Evolutionary conservation across 345 rosid species (phyloP).

Genomic region (Excoecaria agallocha): DNA sequence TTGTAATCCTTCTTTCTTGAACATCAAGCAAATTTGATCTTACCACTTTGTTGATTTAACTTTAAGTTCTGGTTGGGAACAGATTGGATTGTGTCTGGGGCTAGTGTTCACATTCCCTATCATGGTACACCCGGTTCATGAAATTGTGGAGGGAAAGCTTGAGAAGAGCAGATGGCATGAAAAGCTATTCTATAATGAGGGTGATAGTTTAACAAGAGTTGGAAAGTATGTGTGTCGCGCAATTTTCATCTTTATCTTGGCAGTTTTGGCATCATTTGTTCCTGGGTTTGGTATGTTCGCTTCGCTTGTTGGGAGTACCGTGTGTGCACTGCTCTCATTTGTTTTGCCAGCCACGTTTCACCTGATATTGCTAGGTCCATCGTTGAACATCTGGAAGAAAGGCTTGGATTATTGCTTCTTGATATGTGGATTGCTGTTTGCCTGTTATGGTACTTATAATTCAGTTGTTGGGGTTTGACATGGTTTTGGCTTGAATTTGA

Average conservation of each 20-base stretch:
- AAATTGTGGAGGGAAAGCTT: slow-evolving; percentile 78
- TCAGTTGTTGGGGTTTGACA: slow-evolving; percentile 40
- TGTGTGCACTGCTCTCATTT: slow-evolving; percentile 75
- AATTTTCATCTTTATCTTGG: slow-evolving; percentile 53
- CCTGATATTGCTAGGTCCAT: slow-evolving; percentile 61
- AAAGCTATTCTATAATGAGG: slow-evolving; percentile 32
- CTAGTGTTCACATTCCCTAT: slow-evolving; percentile 80
- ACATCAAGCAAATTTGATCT: neutral
- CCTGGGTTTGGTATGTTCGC: slow-evolving; percentile 76
- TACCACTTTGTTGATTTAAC: neutral
- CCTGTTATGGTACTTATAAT: slow-evolving; percentile 70
- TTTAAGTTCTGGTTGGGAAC: slow-evolving; percentile 20
- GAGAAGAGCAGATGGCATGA: slow-evolving; percentile 41
- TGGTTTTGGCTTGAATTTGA: neutral
- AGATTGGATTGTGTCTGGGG: slow-evolving; percentile 88
- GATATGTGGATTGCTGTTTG: slow-evolving; percentile 63
- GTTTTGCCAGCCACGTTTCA: slow-evolving; percentile 81
- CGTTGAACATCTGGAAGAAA: slow-evolving; percentile 56
- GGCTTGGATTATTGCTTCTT: slow-evolving; percentile 55
- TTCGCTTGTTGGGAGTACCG: slow-evolving; percentile 74
- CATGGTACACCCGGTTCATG: slow-evolving; percentile 80
- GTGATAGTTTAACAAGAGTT: slow-evolving; percentile 25
- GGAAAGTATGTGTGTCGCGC: slow-evolving; percentile 54
- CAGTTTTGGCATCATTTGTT: slow-evolving; percentile 57
- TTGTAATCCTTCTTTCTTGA: neutral